Evolutionary conservation across 1,284 basidiomycete genomes (phyloP), one percentile per base, ranked within the genome.

Genomic region (Rhodotorula sp.): DNA sequence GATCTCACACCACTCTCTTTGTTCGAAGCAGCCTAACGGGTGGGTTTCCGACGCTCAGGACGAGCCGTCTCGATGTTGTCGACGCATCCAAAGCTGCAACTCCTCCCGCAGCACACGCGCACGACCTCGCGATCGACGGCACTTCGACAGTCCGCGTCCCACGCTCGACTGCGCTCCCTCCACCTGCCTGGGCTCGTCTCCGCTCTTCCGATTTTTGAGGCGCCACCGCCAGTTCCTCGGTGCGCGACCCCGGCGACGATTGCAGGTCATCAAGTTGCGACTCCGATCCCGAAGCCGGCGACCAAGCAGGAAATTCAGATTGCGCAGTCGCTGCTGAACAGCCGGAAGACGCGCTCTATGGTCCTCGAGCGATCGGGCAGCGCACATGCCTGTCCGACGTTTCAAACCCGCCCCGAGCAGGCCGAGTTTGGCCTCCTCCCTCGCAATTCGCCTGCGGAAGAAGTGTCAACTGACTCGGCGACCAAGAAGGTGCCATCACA

Each of bases 131-230:
- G 64, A 15, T 67, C 54, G 12, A 56, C 64, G 51, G 46, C 62
- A 62, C 64, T 43, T 31, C 59, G 7, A 65, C 65, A 0, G 26
- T 59, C 4, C 39, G 15, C 29, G 70, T 65, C 54, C 1, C 75
- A 74, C 70, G 61, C 56, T 6, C 72, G 75, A 6, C 70, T 74
- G 0, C 70, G 75, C 3, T 74, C 72, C 39, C 73, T 76, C 56
- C 70, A 71, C 47, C 62, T 76, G 20, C 54, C 67, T n/a, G 74
- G 70, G 39, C 23, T 56, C 39, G 39, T 43, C 14, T 29, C 54
- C 29, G n/a, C 26, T 14, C 26, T n/a, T 16, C 54, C 16, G 12
- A 5, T 29, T 2, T 6, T 12, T 12, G 54, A 56, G 29, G 26
- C n/a, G 54, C 14, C 6, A 6, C 5, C 12, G 16, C 26, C 29